Conservation (phyloP, 1,139 yeast species). For the Meyerozyma guilliermondii region DNA sequence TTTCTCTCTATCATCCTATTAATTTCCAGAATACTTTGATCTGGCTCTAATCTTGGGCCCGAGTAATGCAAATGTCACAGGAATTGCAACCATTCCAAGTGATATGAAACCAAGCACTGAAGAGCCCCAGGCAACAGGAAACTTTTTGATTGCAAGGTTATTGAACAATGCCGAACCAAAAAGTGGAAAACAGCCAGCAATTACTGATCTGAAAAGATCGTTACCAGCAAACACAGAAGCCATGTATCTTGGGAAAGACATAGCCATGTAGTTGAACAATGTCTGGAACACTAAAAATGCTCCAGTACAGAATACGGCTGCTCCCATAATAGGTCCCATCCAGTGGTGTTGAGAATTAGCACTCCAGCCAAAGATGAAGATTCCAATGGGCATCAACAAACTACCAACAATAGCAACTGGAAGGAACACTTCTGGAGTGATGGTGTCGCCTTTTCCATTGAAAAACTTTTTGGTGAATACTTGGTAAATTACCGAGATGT, state of each 20-base stretch:
- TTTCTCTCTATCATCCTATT: neutral
- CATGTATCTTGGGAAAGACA: slow-evolving; percentile 33
- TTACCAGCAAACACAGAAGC: slow-evolving; percentile 61
- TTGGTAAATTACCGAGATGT: slow-evolving; percentile 17
- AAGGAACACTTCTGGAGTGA: slow-evolving; percentile 37
- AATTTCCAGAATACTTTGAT: slow-evolving; percentile 31
- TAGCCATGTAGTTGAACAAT: slow-evolving; percentile 28
- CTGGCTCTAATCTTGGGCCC: slow-evolving; percentile 48
- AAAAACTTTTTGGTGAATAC: slow-evolving; percentile 22
- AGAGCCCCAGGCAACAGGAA: slow-evolving; percentile 56
- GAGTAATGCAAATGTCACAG: slow-evolving; percentile 41
- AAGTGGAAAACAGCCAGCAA: slow-evolving; percentile 61
- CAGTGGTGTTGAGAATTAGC: slow-evolving; percentile 34
- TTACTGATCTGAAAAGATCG: slow-evolving; percentile 44
- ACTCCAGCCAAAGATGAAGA: slow-evolving; percentile 51
- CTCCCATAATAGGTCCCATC: slow-evolving; percentile 42
- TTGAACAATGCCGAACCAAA: slow-evolving; percentile 50
- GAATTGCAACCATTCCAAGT: slow-evolving; percentile 38
- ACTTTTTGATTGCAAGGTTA: slow-evolving; percentile 38
- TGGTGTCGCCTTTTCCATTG: slow-evolving; percentile 22
- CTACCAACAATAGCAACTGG: slow-evolving; percentile 43
- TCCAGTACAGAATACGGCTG: slow-evolving; percentile 31
- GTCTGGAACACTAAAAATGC: slow-evolving; percentile 40
- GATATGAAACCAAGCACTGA: slow-evolving; percentile 42
- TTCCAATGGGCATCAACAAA: slow-evolving; percentile 36